Evolutionary conservation across 2,329 filamentous ascomycete genomes (phyloP).

Genomic region (Beauveria sp.): DNA sequence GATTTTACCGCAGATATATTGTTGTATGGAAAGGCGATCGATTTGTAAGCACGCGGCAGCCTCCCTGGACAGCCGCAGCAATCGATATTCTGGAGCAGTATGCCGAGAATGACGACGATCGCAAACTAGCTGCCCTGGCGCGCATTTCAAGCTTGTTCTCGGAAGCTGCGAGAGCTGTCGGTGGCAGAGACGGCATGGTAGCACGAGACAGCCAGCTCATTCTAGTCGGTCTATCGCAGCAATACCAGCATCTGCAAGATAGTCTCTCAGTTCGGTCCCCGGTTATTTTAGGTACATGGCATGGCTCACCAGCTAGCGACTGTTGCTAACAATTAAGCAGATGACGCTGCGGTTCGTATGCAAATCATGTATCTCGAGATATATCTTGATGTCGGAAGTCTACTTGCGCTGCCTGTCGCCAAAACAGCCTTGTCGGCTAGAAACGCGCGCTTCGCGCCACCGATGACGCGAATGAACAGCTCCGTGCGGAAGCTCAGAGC

Average conservation of each 20-base stretch:
- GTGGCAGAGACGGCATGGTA: not conserved
- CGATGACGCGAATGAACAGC: not conserved
- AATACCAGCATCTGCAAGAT: not conserved
- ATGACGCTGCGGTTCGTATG: not conserved
- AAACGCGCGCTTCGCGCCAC: not conserved
- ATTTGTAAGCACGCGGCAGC: not conserved
- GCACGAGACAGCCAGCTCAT: constrained; percentile 1
- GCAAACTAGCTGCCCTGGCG: not conserved
- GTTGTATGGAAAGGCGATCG: constrained; percentile 6
- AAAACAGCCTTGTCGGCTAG: constrained; percentile 5
- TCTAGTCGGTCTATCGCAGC: not conserved
- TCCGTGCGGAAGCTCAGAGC: not conserved
- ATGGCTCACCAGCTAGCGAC: not conserved
- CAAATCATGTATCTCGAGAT: constrained; percentile 11
- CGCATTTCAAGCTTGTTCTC: not conserved
- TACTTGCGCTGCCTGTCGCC: constrained; percentile 11
- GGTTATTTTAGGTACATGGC: not conserved
- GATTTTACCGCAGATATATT: not conserved
- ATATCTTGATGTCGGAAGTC: constrained; percentile 11
- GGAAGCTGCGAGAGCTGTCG: not conserved
- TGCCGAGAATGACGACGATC: not conserved
- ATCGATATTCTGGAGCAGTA: constrained; percentile 4
- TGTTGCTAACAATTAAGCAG: not conserved
- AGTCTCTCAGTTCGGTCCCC: not conserved
- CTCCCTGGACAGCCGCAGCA: not conserved